Conservation (phyloP, 768 basidiomycete genomes). For the Kondoa malvinella region DNA sequence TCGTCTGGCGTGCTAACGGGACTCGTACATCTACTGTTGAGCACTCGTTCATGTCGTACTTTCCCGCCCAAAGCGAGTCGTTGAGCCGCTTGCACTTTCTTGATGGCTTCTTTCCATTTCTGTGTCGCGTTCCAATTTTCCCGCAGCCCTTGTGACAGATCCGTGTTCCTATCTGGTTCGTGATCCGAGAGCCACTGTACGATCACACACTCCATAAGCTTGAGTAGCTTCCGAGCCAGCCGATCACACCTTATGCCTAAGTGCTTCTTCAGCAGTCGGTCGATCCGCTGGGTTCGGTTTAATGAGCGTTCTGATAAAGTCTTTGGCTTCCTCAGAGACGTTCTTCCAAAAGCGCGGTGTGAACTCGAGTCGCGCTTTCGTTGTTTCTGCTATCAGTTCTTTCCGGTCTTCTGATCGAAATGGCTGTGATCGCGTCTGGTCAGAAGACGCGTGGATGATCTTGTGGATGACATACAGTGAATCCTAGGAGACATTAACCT, state of each 20-base stretch:
- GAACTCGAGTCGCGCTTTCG: constrained; percentile 65
- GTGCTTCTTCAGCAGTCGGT: constrained; percentile 56
- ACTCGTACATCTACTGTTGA: background rate
- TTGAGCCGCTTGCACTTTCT: background rate
- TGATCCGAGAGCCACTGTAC: constrained; percentile 14
- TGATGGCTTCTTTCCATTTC: background rate
- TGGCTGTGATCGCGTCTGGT: constrained; percentile 34
- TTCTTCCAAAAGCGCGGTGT: constrained; percentile 87
- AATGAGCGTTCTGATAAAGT: constrained; percentile 58
- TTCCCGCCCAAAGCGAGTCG: background rate
- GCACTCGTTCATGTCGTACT: background rate
- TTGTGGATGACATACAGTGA: background rate
- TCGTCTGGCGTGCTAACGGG: background rate
- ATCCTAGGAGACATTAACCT: background rate
- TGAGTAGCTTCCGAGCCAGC: background rate
- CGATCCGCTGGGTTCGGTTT: constrained; percentile 53
- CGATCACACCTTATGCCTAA: constrained; percentile 35
- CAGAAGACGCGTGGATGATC: constrained; percentile 30
- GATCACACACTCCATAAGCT: background rate
- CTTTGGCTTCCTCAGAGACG: constrained; percentile 62
- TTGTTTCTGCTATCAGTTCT: constrained; percentile 66
- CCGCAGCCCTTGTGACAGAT: constrained; percentile 15
- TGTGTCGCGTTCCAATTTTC: constrained; percentile 15
- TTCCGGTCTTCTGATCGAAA: constrained; percentile 69
- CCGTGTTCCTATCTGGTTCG: constrained; percentile 6